Evolutionary conservation across 805 yeast species (phyloP).

Genomic region (Wickerhamiella sorbophila): DNA sequence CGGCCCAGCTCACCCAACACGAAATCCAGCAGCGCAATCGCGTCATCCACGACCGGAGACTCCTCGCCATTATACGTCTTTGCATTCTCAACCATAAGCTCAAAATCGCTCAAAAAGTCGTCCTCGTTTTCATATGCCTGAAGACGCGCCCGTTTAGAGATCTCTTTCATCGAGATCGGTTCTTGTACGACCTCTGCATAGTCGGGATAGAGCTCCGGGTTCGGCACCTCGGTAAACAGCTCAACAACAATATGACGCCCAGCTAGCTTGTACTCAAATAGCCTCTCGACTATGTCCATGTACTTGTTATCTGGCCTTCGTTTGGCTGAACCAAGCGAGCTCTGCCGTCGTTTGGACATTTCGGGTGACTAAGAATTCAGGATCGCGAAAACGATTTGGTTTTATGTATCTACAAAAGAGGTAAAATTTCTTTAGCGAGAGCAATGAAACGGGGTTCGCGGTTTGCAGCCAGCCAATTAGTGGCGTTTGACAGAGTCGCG

Average conservation of each 20-base stretch:
- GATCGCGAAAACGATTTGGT: too few relatives aligned
- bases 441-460: constrained; percentile 8
- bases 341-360: constrained; percentile 1
- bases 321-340: not conserved
- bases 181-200: constrained; percentile 49
- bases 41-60: constrained; percentile 52
- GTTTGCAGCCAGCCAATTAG: constrained; percentile 5
- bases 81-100: constrained; percentile 58
- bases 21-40: constrained; percentile 39
- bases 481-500: not conserved
- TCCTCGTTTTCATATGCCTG: constrained; percentile 24
- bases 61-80: constrained; percentile 52
- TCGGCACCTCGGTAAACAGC: constrained; percentile 59
- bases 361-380: not conserved
- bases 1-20: constrained; percentile 38
- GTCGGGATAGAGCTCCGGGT: constrained; percentile 63
- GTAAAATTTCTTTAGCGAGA: constrained; percentile 7
- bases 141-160: constrained; percentile 34
- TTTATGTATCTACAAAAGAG: too few relatives aligned
- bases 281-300: constrained; percentile 11
- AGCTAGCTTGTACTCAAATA: constrained; percentile 12
- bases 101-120: constrained; percentile 45
- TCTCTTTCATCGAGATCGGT: constrained; percentile 61
- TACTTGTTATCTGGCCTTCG: constrained; percentile 10
- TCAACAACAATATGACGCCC: constrained; percentile 22